These are phyloP conservation scores for Saccharum spontaneum DNA, from an alignment of 176 grass and related monocot species.

Conservation along the genomic window DNA sequence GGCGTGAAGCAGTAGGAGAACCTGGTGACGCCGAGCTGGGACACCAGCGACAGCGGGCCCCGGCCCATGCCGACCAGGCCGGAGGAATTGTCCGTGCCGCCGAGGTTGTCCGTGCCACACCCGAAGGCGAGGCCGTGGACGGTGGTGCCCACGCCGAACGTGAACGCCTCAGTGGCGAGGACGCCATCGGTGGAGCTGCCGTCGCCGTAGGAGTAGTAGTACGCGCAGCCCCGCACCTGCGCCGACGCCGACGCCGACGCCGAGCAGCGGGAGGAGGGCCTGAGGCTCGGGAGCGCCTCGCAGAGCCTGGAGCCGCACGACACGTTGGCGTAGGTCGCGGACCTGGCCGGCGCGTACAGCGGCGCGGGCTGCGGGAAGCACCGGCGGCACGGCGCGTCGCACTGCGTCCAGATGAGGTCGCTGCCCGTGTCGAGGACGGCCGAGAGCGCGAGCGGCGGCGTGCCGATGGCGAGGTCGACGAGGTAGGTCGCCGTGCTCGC, in stretches of 20 bases:
- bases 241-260: too few species aligned
- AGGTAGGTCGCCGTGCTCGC: constrained; percentile 59
- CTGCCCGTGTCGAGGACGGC: constrained; percentile 78
- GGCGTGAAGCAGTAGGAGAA: constrained; percentile 56
- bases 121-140: constrained; percentile 33
- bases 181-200: constrained; percentile 39
- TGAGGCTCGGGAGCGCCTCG: constrained; percentile 19
- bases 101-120: constrained; percentile 45
- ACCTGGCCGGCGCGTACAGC: constrained; percentile 29
- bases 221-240: constrained; percentile 10
- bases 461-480: constrained; percentile 61
- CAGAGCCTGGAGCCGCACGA: constrained; percentile 45
- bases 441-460: constrained; percentile 44
- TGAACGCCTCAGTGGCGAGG: constrained; percentile 31
- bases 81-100: constrained; percentile 40
- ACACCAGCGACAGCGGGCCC: constrained; percentile 36
- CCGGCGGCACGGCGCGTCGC: constrained; percentile 47
- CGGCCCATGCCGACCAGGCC: constrained; percentile 44
- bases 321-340: constrained; percentile 47
- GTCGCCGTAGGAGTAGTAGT: constrained; percentile 40
- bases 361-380: constrained; percentile 52
- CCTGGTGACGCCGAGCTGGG: constrained; percentile 33
- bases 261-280: background rate
- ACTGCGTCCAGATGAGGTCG: constrained; percentile 87
- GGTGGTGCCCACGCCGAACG: background rate